Percentiles rank a stretch among this genome's conserved stretches.
Conservation (phyloP, 306 rosid genomes). For the Nissolia schottii region DNA sequence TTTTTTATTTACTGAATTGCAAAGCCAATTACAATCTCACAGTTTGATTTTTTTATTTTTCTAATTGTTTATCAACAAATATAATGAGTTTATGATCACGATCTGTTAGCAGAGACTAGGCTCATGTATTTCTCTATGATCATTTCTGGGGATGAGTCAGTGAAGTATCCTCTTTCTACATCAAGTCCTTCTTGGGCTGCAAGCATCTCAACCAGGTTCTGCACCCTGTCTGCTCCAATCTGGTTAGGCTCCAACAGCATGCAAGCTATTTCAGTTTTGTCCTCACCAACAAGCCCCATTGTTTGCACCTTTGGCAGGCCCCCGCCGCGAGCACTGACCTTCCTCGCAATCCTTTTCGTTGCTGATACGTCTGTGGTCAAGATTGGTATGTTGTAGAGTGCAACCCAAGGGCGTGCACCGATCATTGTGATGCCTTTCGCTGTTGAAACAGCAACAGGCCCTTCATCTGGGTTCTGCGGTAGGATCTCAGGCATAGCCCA, state of each 20-base stretch:
- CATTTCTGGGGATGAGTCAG: conserved; percentile 71
- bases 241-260: conserved; percentile 74
- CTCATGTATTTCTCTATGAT: conserved; percentile 46
- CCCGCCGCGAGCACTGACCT: conserved; percentile 86
- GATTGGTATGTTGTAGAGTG: conserved; percentile 65
- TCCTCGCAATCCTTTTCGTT: conserved; percentile 55
- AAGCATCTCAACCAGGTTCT: conserved; percentile 57
- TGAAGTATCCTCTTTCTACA: conserved; percentile 79
- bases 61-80: neutral
- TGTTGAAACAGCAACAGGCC: conserved; percentile 44
- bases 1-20: conserved; percentile 5
- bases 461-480: conserved; percentile 58
- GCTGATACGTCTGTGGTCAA: conserved; percentile 47
- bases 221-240: conserved; percentile 74
- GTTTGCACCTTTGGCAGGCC: conserved; percentile 82
- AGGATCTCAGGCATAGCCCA: conserved; percentile 62
- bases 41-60: neutral
- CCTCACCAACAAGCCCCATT: conserved; percentile 58
- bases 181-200: conserved; percentile 73
- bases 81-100: neutral
- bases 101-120: conserved; percentile 35
- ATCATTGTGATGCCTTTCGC: conserved; percentile 68
- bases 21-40: neutral
- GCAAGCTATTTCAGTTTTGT: conserved; percentile 67
- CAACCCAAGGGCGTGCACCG: conserved; percentile 74